Conservation (phyloP, 306 rosid species). For the Vicia villosa region DNA sequence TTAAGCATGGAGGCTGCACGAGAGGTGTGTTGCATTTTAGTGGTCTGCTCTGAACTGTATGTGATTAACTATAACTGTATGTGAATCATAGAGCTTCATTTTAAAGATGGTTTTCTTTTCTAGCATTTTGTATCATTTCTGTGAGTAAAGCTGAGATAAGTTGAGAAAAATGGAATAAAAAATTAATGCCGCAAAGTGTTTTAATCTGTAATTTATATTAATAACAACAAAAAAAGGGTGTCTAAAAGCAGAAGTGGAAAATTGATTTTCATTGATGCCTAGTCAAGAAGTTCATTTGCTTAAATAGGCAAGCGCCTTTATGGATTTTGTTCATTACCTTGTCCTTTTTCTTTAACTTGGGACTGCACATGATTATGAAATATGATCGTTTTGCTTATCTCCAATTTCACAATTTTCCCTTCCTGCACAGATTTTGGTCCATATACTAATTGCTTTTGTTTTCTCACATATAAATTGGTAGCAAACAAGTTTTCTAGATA, state of each 20-base stretch:
- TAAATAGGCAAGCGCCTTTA: constrained; percentile 18
- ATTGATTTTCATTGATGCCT: constrained; percentile 17
- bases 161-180: constrained; percentile 24
- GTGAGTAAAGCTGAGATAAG: constrained; percentile 23
- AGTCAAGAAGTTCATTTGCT: constrained; percentile 17
- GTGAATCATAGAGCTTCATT: constrained; percentile 12
- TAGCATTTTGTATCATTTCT: not conserved
- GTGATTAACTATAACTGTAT: constrained; percentile 1
- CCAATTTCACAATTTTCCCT: not conserved
- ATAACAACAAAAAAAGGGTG: not conserved
- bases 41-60: constrained; percentile 29
- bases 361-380: constrained; percentile 8
- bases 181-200: constrained; percentile 7
- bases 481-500: constrained; percentile 17
- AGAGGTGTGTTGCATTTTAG: constrained; percentile 58
- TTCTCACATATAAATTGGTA: not conserved
- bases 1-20: constrained; percentile 99
- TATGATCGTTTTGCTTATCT: constrained; percentile 13
- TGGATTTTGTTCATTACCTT: constrained; percentile 19
- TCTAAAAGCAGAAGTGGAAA: constrained; percentile 4
- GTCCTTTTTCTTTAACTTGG: constrained; percentile 6
- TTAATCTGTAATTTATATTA: constrained; percentile 20
- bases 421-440: not conserved
- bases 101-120: not conserved
- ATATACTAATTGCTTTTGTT: constrained; percentile 22